Base-by-base conservation (phyloP, 805 yeast genomes). In the Pichia phayaonensis region DNA sequence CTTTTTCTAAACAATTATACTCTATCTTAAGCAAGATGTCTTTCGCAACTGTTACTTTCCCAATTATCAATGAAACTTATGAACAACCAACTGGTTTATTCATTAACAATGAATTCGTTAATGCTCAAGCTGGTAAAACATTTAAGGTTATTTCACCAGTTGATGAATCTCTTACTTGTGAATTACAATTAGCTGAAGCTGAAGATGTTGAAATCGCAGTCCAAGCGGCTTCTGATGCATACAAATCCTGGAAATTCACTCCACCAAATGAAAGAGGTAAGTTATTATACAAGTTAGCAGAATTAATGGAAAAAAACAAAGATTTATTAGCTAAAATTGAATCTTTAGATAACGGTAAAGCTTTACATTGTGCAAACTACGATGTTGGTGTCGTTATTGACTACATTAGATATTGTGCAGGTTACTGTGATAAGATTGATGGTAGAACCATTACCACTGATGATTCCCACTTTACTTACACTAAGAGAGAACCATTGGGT, bases 291-390 rank as follows among this genome's bases (percentile, higher is more conserved):
- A 83, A 79, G 61, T 73, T 86, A 53, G 90, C 92, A 48, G 89
- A 84, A 51, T 70, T 83, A 58, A 64, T 86, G 46, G 90, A 85
- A 59, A 75, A 74, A 55, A 72, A 84, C 58, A 70, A 75, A 43
- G 90, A 84, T 50, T 69, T 78, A 47, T 71, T 86, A 52, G 82
- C 89, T 34, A 69, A 76, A 53, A 83, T 86, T 59, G 94, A 86
- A 68, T 70, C 89, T 20, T 71, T 80, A 56, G 90, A 86, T 66
- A 84, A 85, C 61, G 95, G 95, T 75, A 86, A 85, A 64, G 78
- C 90, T 38, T 68, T 83, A 57, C 72, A 72, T 40, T 73, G 83
- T 62, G 76, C 90, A 44, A 72, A 80, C 60, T 85, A 81, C 55
- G 94, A 85, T 64, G 81, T 85, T 54, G 75, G 72, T n/a, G 67